Percentiles rank a stretch among this genome's conserved stretches.
phyloP scores from a whole-genome alignment of 768 basidiomycete genomes.

The Mycena haematopus region DNA sequence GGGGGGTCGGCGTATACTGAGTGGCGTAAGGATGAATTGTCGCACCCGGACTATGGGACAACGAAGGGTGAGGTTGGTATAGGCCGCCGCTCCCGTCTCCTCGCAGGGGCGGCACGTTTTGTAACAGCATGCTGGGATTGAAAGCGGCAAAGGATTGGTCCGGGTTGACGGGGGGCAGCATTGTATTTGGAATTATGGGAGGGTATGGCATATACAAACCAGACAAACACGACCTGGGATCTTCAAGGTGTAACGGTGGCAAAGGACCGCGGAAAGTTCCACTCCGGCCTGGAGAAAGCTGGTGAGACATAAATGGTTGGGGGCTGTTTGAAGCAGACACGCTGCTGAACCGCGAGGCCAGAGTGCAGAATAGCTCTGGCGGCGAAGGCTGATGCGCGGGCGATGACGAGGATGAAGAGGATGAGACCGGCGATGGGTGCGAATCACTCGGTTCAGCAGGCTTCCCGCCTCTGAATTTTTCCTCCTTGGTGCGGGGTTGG shows the following conservation, averaged over 20 bases:
- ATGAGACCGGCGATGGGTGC: conserved; percentile 1
- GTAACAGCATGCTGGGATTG: conserved; percentile 2
- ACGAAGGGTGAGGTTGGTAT: conserved; percentile 1
- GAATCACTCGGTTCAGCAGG: neutral
- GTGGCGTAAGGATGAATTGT: conserved; percentile 1
- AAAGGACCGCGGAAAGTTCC: neutral
- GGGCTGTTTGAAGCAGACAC: conserved; percentile 9
- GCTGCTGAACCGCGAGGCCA: conserved; percentile 15
- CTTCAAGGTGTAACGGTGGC: conserved; percentile 1
- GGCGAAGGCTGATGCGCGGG: conserved; percentile 1
- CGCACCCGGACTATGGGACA: neutral
- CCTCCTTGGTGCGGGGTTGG: conserved; percentile 2
- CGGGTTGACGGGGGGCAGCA: conserved; percentile 1
- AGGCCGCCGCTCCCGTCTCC: neutral
- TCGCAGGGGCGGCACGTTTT: conserved; percentile 13
- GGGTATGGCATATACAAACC: conserved; percentile 2
- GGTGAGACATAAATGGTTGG: conserved; percentile 4
- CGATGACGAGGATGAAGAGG: conserved; percentile 10
- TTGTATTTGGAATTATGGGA: neutral
- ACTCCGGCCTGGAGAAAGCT: conserved; percentile 1
- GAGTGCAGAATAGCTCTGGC: conserved; percentile 3
- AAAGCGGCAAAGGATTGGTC: neutral
- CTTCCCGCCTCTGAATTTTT: neutral
- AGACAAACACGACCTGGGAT: neutral
- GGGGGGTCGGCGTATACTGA: neutral